Evolutionary conservation across 2,329 filamentous ascomycete genomes (phyloP), one percentile per base, ranked within the genome.

Genomic region (Rhynchosporium secalis): DNA sequence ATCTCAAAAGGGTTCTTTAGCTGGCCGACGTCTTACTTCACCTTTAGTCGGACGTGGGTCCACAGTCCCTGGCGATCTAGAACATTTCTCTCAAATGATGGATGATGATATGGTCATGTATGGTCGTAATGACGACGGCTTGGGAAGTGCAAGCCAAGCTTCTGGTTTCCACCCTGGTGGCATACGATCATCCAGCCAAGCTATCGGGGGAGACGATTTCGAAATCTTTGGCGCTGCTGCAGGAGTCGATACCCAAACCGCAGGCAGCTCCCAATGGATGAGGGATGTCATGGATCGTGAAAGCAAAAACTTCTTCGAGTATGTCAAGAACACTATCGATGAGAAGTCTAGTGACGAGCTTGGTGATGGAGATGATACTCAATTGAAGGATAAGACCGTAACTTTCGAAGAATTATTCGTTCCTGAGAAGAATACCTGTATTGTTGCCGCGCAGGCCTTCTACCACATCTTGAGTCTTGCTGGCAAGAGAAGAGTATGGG

Each of bases 371-470:
- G 61, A 60, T 1, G 62, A 57, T 31, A 63, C 65, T 33, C 62
- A 65, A 33, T 66, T 41, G 13, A 41, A 58, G 12, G 63, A 60
- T 26, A 65, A 66, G 43, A 85, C 80, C 75, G 78, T 95, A 47
- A 77, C 81, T 0, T 96, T 97, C 71, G 84, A 88, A 51, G 78
- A 85, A 55, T 76, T 96, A 9, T 84, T 95, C 49, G 80, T 84
- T n/a, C 82, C 85, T 0, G 71, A 72, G 9, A 75, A 79, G 41
- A 70, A 72, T 47, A 85, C 83, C 36, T 78, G 74, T 47, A 77
- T 84, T 36, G 86, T 91, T 12, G 90, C 88, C 8, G 86, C 89
- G 2, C 89, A 92, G 73, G 91, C 86, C 0, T 88, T 91, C 72
- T 85, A 89, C 76, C 90, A 95, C 73, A 80, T 91, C 2, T 81